Base-by-base conservation (phyloP, 495 filamentous ascomycete species). In the Filosporella fistucella region DNA sequence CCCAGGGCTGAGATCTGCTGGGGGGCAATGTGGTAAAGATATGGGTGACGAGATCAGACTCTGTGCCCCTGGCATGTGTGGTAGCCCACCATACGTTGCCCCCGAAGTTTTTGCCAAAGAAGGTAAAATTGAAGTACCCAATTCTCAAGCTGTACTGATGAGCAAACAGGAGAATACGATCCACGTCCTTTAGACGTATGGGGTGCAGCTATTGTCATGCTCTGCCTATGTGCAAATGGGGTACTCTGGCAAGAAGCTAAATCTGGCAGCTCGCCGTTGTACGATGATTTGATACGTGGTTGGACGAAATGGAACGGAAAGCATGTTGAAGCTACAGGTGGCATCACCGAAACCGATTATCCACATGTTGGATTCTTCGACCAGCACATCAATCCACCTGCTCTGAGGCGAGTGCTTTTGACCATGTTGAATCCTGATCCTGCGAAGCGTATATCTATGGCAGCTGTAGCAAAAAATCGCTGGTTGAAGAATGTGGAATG, bases 341-440 rank as follows among this genome's bases (percentile, higher is more conserved):
- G 13, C 2, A 66, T 75, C 18, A 60, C 64, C 3, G 72, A 82
- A 18, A 61, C 56, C 30, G 74, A 71, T 41, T 78, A 76, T 51
- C 86, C 86, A 20, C 68, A 68, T 25, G 54, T 74, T 20, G 5
- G 29, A 11, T 63, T 69, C 0, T 74, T 80, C 42, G 74, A 80
- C 37, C 21, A 48, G 8, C 42, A 35, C 22, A 51, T 62, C 36
- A 54, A 54, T 12, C 56, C 56, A 32, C 69, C 71, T 2, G 70
- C 71, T 9, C 66, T 86, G 35, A 75, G 76, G 43, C 74, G 78
- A 4, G 62, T 91, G 3, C 62, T 91, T 3, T 66, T 88, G n/a
- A 76, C 74, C 55, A 89, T 91, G 86, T 69, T 89, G 39, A 78
- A 90, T 61, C 84, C 86, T 1, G 66, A 85, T 54, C 85, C 86